These are phyloP conservation scores for Podaxis sp. DNA, from an alignment of 768 basidiomycete species.

Conservation along the genomic window DNA sequence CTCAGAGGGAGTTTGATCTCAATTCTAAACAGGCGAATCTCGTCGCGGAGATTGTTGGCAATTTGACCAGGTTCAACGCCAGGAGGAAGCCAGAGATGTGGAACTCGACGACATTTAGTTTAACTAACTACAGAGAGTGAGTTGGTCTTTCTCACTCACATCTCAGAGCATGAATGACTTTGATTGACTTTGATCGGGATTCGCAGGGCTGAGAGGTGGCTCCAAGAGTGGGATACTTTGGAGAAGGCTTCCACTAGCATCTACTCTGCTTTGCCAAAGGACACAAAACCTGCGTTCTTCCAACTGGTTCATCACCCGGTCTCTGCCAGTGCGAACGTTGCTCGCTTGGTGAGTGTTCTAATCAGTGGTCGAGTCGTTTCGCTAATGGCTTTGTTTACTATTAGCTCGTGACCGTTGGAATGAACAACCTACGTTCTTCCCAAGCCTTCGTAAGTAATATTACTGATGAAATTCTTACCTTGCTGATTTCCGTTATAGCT, in stretches of 20 bases:
- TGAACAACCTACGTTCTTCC: slow-evolving; percentile 57
- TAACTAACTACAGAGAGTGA: slow-evolving; percentile 67
- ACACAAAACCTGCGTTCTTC: slow-evolving; percentile 59
- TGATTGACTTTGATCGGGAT: background rate
- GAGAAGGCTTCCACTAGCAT: slow-evolving; percentile 48
- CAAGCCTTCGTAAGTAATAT: slow-evolving; percentile 41
- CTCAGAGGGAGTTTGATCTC: slow-evolving; percentile 59
- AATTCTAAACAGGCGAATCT: slow-evolving; percentile 33
- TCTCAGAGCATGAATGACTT: background rate
- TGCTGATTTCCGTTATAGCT: slow-evolving; percentile 23
- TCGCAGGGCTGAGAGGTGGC: slow-evolving; percentile 53
- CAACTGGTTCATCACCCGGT: slow-evolving; percentile 66
- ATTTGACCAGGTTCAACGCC: slow-evolving; percentile 55
- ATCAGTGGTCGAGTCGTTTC: background rate
- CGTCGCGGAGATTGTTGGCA: slow-evolving; percentile 51
- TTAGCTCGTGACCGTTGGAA: slow-evolving; percentile 52
- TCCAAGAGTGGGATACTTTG: slow-evolving; percentile 47
- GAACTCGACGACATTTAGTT: slow-evolving; percentile 57
- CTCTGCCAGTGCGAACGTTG: slow-evolving; percentile 53
- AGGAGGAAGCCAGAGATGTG: slow-evolving; percentile 65
- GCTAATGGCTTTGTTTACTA: background rate
- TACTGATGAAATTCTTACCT: background rate
- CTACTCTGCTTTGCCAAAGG: slow-evolving; percentile 46
- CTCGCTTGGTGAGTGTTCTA: slow-evolving; percentile 37
- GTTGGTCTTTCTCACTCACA: slow-evolving; percentile 21